Conservation (phyloP, 208 protist genomes). For the Tritrichomonas foetus region DNA sequence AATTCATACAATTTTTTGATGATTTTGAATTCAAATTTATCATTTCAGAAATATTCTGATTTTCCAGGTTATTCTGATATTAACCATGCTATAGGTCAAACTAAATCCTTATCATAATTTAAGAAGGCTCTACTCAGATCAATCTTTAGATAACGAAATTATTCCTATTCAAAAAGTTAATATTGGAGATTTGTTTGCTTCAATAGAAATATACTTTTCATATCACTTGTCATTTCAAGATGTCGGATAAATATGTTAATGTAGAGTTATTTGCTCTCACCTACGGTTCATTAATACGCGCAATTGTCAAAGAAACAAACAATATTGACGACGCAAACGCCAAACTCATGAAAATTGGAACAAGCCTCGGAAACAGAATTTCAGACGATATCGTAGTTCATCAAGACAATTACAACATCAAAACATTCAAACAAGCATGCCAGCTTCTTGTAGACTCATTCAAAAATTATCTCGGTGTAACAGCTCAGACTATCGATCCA, state of each 20-base stretch:
- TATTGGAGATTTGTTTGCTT: too few relatives aligned
- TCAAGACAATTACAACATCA: neutral
- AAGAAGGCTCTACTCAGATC: too few relatives aligned
- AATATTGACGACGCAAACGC: slow-evolving; percentile 23
- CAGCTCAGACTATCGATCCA: neutral
- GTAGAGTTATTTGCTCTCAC: slow-evolving; percentile 15
- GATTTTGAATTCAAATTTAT: too few relatives aligned
- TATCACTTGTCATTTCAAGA: neutral
- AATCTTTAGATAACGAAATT: too few relatives aligned
- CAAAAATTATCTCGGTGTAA: slow-evolving; percentile 19
- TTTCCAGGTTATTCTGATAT: too few relatives aligned
- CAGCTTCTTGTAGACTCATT: neutral
- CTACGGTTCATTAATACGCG: slow-evolving; percentile 1
- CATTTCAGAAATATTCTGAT: too few relatives aligned
- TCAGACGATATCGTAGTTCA: slow-evolving; percentile 30
- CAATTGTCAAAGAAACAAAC: slow-evolving; percentile 28
- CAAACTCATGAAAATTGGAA: slow-evolving; percentile 28
- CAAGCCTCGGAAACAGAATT: slow-evolving; percentile 26
- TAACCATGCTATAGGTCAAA: too few relatives aligned
- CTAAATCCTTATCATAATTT: too few relatives aligned
- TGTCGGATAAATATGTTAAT: neutral
- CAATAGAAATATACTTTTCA: too few relatives aligned
- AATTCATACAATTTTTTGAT: too few relatives aligned
- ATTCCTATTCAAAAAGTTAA: too few relatives aligned
- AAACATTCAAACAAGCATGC: neutral